Percentiles rank a stretch among this genome's conserved stretches.
These are phyloP conservation scores for Cryptococcus amylolentus DNA, from an alignment of 1,284 basidiomycete genomes.

Conservation along the genomic window DNA sequence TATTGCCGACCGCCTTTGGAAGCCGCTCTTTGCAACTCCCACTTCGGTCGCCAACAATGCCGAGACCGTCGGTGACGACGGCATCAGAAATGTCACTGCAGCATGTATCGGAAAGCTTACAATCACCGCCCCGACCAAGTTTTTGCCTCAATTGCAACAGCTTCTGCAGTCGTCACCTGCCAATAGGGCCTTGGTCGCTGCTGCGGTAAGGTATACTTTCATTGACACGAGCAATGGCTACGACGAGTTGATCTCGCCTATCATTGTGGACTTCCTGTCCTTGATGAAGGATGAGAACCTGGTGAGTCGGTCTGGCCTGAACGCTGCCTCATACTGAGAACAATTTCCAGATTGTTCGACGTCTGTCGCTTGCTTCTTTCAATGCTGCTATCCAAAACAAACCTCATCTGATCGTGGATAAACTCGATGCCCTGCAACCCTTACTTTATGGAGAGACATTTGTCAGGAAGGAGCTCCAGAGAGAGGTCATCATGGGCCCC, in stretches of 20 bases:
- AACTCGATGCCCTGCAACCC: slow-evolving; percentile 72
- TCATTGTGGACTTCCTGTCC: slow-evolving; percentile 84
- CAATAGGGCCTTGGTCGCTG: slow-evolving; percentile 79
- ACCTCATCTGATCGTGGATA: slow-evolving; percentile 82
- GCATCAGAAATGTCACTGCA: slow-evolving; percentile 87
- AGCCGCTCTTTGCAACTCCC: slow-evolving; percentile 73
- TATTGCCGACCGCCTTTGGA: slow-evolving; percentile 85
- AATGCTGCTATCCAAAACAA: slow-evolving; percentile 95
- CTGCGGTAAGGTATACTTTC: slow-evolving; percentile 92
- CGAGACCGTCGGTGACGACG: slow-evolving; percentile 69
- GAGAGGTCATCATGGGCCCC: slow-evolving; percentile 95
- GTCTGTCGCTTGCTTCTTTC: slow-evolving; percentile 78
- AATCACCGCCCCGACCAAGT: slow-evolving; percentile 79
- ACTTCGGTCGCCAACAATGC: slow-evolving; percentile 12
- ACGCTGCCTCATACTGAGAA: background rate
- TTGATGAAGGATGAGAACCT: slow-evolving; percentile 81
- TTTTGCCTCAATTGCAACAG: slow-evolving; percentile 80
- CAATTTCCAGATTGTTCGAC: slow-evolving; percentile 68
- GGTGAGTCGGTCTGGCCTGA: slow-evolving; percentile 53
- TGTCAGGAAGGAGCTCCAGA: slow-evolving; percentile 75
- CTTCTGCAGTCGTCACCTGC: slow-evolving; percentile 54
- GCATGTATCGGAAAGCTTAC: slow-evolving; percentile 96
- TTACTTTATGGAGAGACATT: slow-evolving; percentile 80
- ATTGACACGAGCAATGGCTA: slow-evolving; percentile 78
- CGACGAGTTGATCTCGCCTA: slow-evolving; percentile 79